Percentiles rank a stretch among this genome's conserved stretches.
These are phyloP conservation scores for Pleodorina starrii DNA, from an alignment of 139 green algal species.

Conservation along the genomic window DNA sequence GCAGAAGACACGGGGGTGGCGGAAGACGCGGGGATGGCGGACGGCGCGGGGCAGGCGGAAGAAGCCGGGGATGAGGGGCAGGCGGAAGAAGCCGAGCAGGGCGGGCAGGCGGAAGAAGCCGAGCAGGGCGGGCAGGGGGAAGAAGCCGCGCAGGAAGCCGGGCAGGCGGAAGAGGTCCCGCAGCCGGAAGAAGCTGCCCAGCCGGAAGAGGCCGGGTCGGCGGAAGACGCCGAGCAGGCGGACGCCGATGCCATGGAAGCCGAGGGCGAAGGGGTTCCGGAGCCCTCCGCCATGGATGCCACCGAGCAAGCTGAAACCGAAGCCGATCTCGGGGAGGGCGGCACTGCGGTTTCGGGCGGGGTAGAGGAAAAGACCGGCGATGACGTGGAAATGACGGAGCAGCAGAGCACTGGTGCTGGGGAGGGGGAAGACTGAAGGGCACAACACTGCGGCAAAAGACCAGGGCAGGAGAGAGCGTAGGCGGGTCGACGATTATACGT, in stretches of 20 bases:
- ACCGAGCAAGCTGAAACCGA: not conserved
- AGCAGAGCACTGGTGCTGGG: not conserved
- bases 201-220: not conserved
- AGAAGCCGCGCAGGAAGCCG: too few species aligned
- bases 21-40: not conserved
- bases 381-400: not conserved
- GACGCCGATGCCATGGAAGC: not conserved
- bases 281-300: not conserved
- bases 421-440: not conserved
- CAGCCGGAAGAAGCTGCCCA: not conserved
- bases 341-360: not conserved
- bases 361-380: not conserved
- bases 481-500: too few species aligned
- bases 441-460: too few species aligned
- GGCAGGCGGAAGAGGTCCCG: not conserved
- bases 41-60: not conserved
- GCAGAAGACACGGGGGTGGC: not conserved
- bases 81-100: not conserved
- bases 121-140: not conserved
- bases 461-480: too few species aligned
- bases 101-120: not conserved
- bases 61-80: not conserved
- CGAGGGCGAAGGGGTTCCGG: not conserved
- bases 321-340: not conserved
- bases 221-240: not conserved